These are phyloP conservation scores for Penicillium verrucosum DNA, from an alignment of 2,329 filamentous ascomycete genomes.

Conservation along the genomic window DNA sequence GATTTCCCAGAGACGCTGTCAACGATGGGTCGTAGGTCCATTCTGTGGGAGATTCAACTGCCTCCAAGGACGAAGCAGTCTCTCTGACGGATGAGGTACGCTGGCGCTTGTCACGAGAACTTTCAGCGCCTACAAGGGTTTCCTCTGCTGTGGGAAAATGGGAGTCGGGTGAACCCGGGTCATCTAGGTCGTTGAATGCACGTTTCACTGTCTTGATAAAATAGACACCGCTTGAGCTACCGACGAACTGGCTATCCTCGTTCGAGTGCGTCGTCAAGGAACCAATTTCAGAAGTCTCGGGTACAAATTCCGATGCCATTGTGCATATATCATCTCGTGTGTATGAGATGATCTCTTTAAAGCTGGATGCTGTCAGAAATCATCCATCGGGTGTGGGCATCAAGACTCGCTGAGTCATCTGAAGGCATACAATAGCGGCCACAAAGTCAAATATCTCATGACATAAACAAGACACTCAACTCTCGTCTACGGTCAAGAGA, in stretches of 20 bases:
- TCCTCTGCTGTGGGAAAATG: conserved; percentile 32
- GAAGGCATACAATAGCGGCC: neutral
- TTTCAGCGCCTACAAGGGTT: conserved; percentile 28
- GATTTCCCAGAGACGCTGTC: conserved; percentile 24
- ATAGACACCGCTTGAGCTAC: conserved; percentile 53
- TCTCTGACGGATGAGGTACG: conserved; percentile 2
- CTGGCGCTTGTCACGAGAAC: conserved; percentile 19
- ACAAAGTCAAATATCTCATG: neutral
- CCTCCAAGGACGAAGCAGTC: neutral
- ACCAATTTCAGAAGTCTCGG: conserved; percentile 40
- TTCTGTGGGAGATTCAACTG: conserved; percentile 10
- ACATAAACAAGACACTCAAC: neutral
- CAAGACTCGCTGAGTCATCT: neutral
- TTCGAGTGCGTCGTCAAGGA: conserved; percentile 43
- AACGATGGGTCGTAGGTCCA: conserved; percentile 32
- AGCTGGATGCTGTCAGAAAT: neutral
- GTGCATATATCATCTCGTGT: neutral
- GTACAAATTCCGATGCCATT: conserved; percentile 21
- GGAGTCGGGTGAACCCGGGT: conserved; percentile 13
- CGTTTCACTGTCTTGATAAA: conserved; percentile 54
- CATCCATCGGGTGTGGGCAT: neutral
- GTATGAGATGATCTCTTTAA: neutral
- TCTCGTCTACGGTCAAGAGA: neutral
- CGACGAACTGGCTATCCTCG: conserved; percentile 51
- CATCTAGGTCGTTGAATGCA: conserved; percentile 43